phyloP scores from a whole-genome alignment of 768 basidiomycete species.

The Rhizopogon salebrosus region DNA sequence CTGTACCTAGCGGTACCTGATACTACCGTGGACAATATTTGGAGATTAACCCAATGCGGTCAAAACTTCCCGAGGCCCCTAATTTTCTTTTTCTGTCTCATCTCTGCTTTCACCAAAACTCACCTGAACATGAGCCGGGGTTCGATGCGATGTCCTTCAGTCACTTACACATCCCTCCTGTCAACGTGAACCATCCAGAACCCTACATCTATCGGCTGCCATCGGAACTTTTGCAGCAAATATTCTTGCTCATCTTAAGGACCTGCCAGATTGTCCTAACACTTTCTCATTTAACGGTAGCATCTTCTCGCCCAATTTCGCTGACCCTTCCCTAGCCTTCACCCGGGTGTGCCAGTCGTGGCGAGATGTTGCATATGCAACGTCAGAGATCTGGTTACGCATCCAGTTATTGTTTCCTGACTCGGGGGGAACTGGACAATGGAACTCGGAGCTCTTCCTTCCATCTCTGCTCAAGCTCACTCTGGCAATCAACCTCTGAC shows the following conservation, averaged over 20 bases:
- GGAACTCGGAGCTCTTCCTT: background rate
- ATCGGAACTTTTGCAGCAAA: background rate
- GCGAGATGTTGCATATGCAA: background rate
- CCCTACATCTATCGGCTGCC: background rate
- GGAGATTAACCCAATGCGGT: too few relatives aligned
- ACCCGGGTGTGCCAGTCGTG: background rate
- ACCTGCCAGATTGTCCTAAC: background rate
- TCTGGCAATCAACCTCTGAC: too few relatives aligned
- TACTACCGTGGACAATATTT: too few relatives aligned
- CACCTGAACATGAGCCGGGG: too few relatives aligned
- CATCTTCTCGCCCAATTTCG: background rate
- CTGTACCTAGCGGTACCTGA: too few relatives aligned
- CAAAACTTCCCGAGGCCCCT: too few relatives aligned
- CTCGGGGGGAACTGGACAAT: background rate
- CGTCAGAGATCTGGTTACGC: background rate
- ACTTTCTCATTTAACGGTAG: background rate
- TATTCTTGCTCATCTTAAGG: background rate
- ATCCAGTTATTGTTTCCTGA: background rate
- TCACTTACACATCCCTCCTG: background rate
- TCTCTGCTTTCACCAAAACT: too few relatives aligned
- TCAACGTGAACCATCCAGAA: background rate
- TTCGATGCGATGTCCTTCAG: background rate
- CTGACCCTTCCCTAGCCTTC: background rate
- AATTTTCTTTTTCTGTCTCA: too few relatives aligned
- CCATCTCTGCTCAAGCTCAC: background rate